phyloP scores from a whole-genome alignment of 2,329 filamentous ascomycete genomes.

The Pleurostoma richardsiae region DNA sequence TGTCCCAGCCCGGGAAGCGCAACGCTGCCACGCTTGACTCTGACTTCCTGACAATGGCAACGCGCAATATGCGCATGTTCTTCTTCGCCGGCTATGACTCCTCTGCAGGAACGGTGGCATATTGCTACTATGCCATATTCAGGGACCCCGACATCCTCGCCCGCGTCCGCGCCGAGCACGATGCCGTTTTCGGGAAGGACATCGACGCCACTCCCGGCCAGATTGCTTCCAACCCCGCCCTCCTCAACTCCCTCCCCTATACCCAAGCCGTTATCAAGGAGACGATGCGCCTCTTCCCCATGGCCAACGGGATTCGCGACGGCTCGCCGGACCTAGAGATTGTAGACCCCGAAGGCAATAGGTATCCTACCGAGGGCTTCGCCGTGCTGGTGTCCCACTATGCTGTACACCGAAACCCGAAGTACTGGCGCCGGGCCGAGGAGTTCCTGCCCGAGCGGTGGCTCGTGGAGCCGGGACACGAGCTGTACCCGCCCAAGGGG shows the following conservation, averaged over 20 bases:
- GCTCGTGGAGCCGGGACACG: slow-evolving; percentile 17
- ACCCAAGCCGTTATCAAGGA: slow-evolving; percentile 52
- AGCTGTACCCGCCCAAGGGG: slow-evolving; percentile 15
- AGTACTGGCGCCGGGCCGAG: slow-evolving; percentile 28
- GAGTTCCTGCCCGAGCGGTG: slow-evolving; percentile 38
- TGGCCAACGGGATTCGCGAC: slow-evolving; percentile 33
- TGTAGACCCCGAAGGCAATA: slow-evolving; percentile 25
- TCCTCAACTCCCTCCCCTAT: slow-evolving; percentile 44
- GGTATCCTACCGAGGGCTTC: slow-evolving; percentile 29
- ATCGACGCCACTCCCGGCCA: slow-evolving; percentile 23
- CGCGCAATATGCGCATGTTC: slow-evolving; percentile 19
- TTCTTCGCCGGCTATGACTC: slow-evolving; percentile 13
- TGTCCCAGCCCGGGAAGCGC: slow-evolving; percentile 3
- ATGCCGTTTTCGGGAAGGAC: slow-evolving; percentile 16
- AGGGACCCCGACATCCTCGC: slow-evolving; percentile 15
- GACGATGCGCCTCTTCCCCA: slow-evolving; percentile 44
- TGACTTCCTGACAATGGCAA: slow-evolving; percentile 1
- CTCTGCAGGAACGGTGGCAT: slow-evolving; percentile 6
- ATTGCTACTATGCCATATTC: slow-evolving; percentile 9
- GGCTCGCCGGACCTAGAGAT: slow-evolving; percentile 23
- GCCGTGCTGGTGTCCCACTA: slow-evolving; percentile 10
- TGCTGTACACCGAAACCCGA: slow-evolving; percentile 20
- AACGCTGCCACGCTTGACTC: slow-evolving; percentile 1
- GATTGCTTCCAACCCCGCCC: slow-evolving; percentile 31
- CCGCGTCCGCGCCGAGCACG: slow-evolving; percentile 20